These are phyloP conservation scores for Saccharomyces hybrid DNA, from an alignment of 1,139 yeast genomes.

Conservation along the genomic window DNA sequence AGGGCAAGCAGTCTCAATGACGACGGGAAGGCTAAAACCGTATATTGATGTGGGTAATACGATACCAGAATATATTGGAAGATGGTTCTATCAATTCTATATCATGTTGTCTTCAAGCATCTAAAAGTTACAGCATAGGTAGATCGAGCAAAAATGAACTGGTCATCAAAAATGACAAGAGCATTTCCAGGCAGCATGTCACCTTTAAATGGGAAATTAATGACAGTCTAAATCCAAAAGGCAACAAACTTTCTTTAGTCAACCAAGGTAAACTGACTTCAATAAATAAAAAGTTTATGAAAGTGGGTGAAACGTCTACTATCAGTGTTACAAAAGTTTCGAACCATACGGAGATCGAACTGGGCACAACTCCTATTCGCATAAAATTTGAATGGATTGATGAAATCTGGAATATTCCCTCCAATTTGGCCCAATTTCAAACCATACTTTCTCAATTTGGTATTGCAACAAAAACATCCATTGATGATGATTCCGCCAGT, in stretches of 20 bases:
- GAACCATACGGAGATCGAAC: constrained; percentile 5
- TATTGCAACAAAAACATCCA: neutral
- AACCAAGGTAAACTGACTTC: constrained; percentile 27
- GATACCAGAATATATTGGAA: constrained; percentile 17
- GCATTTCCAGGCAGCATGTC: constrained; percentile 29
- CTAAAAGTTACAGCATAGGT: constrained; percentile 19
- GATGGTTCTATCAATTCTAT: constrained; percentile 12
- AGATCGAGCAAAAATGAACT: constrained; percentile 27
- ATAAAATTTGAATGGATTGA: constrained; percentile 11
- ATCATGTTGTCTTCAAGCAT: constrained; percentile 16
- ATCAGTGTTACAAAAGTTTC: constrained; percentile 4
- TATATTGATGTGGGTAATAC: constrained; percentile 24
- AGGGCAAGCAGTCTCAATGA: too few species aligned
- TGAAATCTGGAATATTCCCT: constrained; percentile 11
- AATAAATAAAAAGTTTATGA: constrained; percentile 13
- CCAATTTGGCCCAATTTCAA: neutral
- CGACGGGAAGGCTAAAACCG: neutral
- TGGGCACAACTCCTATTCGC: constrained; percentile 24
- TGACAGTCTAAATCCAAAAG: neutral
- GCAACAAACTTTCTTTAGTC: constrained; percentile 5
- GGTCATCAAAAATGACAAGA: constrained; percentile 26
- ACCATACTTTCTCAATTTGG: constrained; percentile 5
- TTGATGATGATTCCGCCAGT: neutral
- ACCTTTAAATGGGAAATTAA: constrained; percentile 12
- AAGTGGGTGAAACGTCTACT: constrained; percentile 12